Base-by-base conservation (phyloP, 176 grass and related monocot genomes). In the Chrysopogon serrulatus region DNA sequence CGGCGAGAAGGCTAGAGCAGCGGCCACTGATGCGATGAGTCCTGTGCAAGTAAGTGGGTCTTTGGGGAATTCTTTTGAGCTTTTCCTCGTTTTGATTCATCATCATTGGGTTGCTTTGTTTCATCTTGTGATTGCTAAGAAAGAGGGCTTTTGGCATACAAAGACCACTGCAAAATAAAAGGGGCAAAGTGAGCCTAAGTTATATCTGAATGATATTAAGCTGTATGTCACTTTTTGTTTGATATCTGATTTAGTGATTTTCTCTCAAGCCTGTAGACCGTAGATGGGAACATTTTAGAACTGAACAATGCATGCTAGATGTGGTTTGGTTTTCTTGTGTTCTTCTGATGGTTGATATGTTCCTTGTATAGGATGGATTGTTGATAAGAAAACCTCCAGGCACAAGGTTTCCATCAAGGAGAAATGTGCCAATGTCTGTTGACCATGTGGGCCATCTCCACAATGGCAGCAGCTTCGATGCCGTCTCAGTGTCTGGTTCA, bases 391-490 rank as follows among this genome's bases (percentile, higher is more conserved):
- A 88, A 61, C 89, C 79, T n/a, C 71, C 90, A n/a, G 81, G 81
- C 56, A 72, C 91, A 78, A 91, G 89, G 80, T 92, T 99, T 67
- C 60, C 51, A 43, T 86, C 84, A 2, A 94, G 84, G 87, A 91
- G 88, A 87, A 91, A 84, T 72, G 57, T 85, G 21, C 59, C 53
- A 67, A 19, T 33, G 2, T 34, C 68, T 80, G 54, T 59, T 56
- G 91, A 96, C 10, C 83, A 68, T n/a, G 81, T 73, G 68, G 54
- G 76, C 40, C 92, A 88, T 72, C 84, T 91, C 54, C 68, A 86
- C 6, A 96, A 99, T 43, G 88, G 86, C 3, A 83, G 89, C 71
- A 94, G 91, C 53, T 96, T 94, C 53, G 97, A 94, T 77, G 90
- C 86, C 2, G 67, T 94, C 65, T 94, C 97, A 1, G 45, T 85